Percentiles rank a stretch among this genome's conserved stretches.
phyloP scores from a whole-genome alignment of 257 asterid species.

The Fraxinus quadrangulata region DNA sequence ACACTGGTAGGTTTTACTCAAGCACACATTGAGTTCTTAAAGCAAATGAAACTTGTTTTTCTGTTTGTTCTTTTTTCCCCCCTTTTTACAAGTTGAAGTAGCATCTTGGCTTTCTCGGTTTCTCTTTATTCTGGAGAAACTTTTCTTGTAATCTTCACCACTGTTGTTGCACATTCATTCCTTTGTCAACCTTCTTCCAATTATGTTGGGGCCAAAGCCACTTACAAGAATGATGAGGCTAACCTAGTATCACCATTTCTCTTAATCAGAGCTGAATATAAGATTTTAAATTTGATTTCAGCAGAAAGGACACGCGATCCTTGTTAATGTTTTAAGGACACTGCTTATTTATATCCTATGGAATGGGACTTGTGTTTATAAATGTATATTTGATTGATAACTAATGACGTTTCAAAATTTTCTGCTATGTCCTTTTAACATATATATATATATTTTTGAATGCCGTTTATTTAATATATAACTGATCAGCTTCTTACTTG shows the following conservation, averaged over 20 bases:
- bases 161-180: neutral
- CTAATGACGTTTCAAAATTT: neutral
- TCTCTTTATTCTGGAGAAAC: neutral
- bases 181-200: neutral
- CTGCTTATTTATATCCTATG: neutral
- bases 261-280: neutral
- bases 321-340: neutral
- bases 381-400: constrained; percentile 3
- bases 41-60: neutral
- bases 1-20: constrained; percentile 61
- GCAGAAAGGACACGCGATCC: neutral
- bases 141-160: neutral
- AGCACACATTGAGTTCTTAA: constrained; percentile 16
- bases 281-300: neutral
- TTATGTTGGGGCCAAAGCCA: neutral
- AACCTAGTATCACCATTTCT: neutral
- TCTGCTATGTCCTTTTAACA: neutral
- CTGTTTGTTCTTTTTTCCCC: neutral
- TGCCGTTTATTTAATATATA: neutral
- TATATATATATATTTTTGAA: no score
- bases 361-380: neutral
- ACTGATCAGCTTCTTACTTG: constrained; percentile 15
- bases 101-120: neutral
- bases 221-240: neutral
- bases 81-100: neutral